These are phyloP conservation scores for Grammothele lineata DNA, from an alignment of 768 basidiomycete genomes.

Conservation along the genomic window DNA sequence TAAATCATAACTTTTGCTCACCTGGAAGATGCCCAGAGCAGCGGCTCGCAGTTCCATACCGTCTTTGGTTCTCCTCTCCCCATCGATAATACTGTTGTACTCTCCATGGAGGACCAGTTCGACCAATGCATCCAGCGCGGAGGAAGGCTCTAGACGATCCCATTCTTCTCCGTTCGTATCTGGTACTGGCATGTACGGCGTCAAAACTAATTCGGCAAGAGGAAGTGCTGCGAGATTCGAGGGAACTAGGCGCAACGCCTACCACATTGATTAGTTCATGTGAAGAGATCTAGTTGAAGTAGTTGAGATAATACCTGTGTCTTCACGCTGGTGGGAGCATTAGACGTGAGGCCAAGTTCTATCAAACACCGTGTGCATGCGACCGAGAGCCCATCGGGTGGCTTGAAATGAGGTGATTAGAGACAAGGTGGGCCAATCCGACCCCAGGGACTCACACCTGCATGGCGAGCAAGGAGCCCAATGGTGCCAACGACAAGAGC, in stretches of 20 bases:
- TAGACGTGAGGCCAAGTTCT: constrained; percentile 90
- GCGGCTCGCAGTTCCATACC: constrained; percentile 72
- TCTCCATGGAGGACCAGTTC: constrained; percentile 86
- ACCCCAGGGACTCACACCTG: constrained; percentile 35
- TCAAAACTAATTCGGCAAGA: constrained; percentile 61
- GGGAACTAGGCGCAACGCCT: constrained; percentile 61
- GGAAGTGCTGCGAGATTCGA: constrained; percentile 46
- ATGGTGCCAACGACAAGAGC: constrained; percentile 78
- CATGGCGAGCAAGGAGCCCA: constrained; percentile 62
- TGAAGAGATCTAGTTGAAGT: no score
- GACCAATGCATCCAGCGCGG: constrained; percentile 79
- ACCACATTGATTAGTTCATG: no score
- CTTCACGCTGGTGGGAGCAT: constrained; percentile 85
- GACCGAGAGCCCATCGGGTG: constrained; percentile 42
- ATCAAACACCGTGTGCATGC: constrained; percentile 73
- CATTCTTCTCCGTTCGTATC: constrained; percentile 89
- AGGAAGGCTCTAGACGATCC: constrained; percentile 79
- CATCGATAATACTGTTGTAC: constrained; percentile 61
- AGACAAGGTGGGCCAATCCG: background rate
- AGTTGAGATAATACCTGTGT: constrained; percentile 79
- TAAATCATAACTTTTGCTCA: constrained; percentile 29
- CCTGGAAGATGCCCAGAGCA: constrained; percentile 82
- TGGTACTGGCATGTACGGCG: constrained; percentile 73
- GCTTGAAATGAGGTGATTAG: constrained; percentile 32
- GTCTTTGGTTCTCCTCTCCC: constrained; percentile 56